phyloP scores from a whole-genome alignment of 2,329 filamentous ascomycete species.

The Cadophora malorum region DNA sequence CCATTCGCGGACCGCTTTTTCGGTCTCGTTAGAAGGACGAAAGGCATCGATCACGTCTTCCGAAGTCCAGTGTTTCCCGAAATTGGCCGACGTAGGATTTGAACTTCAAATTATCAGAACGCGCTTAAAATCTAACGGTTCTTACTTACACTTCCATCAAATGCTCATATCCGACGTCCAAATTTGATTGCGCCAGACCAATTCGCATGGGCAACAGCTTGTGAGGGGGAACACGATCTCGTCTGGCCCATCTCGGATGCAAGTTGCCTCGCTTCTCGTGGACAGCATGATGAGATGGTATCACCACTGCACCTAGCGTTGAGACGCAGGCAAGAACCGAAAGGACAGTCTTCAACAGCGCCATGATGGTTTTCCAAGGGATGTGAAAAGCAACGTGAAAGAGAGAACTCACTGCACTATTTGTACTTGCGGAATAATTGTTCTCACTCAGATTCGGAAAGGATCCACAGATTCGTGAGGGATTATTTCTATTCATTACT shows the following conservation, averaged over 20 bases:
- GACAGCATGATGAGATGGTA: slow-evolving; percentile 29
- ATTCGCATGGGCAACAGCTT: slow-evolving; percentile 39
- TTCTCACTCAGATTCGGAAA: not conserved
- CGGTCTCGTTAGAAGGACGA: slow-evolving; percentile 43
- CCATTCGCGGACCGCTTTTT: slow-evolving; percentile 46
- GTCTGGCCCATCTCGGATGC: slow-evolving; percentile 38
- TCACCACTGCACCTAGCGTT: not conserved
- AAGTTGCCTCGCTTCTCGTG: slow-evolving; percentile 37
- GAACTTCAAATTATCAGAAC: slow-evolving; percentile 33
- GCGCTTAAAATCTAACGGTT: slow-evolving; percentile 28
- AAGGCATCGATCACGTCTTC: slow-evolving; percentile 46
- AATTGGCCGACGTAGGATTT: slow-evolving; percentile 39
- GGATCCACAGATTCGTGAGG: not conserved
- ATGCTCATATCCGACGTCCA: slow-evolving; percentile 36
- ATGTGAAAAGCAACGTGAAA: not conserved
- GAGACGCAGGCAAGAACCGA: not conserved
- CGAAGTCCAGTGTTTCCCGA: slow-evolving; percentile 46
- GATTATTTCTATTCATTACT: not conserved
- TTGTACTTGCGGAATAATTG: not conserved
- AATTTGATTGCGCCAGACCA: slow-evolving; percentile 38
- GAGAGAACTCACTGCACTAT: not conserved
- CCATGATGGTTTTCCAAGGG: not conserved
- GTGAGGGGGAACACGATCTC: slow-evolving; percentile 34
- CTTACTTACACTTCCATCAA: slow-evolving; percentile 40
- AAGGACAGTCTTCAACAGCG: not conserved